Percentiles rank a stretch among this genome's conserved stretches.
Evolutionary conservation across 139 green algal genomes (phyloP).

Genomic region (Volvox reticuliferus): DNA sequence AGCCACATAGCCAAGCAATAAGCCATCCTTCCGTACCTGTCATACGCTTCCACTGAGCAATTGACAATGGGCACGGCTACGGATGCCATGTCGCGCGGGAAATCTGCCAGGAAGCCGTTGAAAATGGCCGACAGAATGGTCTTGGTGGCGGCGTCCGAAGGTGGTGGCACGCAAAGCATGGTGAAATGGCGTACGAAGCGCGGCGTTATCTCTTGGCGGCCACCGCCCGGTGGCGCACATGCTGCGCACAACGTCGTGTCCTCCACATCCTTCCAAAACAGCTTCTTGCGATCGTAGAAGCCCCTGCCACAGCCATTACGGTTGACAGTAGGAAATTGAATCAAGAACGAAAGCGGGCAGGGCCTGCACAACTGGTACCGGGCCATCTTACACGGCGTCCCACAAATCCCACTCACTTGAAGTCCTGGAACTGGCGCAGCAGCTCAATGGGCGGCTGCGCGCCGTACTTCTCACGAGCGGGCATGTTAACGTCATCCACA

Average conservation of each 20-base stretch:
- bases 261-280: conserved; percentile 93
- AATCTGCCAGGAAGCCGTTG: conserved; percentile 81
- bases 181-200: conserved; percentile 91
- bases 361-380: no score
- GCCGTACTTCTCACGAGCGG: conserved; percentile 84
- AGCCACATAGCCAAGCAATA: neutral
- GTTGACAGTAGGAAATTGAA: no score
- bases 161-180: conserved; percentile 82
- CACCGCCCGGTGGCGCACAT: conserved; percentile 83
- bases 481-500: conserved; percentile 95
- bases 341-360: neutral
- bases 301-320: conserved; percentile 46
- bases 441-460: conserved; percentile 90
- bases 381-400: no score
- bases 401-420: conserved; percentile 44
- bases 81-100: conserved; percentile 66
- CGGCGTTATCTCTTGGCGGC: conserved; percentile 79
- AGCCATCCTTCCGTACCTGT: conserved; percentile 56
- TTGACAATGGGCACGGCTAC: conserved; percentile 74
- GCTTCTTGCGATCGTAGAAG: conserved; percentile 90
- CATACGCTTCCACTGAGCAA: conserved; percentile 78
- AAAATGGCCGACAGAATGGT: conserved; percentile 87
- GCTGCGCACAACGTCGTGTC: conserved; percentile 80
- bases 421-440: conserved; percentile 90
- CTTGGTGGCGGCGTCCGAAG: conserved; percentile 71